Conservation (phyloP, 169 alveolate genomes). For the Eimeria zaria region DNA sequence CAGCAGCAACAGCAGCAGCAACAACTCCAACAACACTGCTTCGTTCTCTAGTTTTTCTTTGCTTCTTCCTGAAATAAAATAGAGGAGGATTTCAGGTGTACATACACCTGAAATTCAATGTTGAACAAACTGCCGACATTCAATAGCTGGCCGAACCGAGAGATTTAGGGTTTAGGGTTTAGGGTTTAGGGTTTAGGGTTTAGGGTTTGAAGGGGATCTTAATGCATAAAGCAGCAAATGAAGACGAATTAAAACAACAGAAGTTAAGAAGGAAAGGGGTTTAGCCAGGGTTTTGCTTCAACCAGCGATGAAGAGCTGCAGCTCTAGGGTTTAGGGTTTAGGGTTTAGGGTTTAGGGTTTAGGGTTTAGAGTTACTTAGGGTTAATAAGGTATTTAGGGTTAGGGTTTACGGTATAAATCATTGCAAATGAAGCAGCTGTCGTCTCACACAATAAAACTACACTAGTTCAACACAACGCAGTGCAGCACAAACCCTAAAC, state of each 20-base stretch:
- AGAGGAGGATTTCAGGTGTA: background rate
- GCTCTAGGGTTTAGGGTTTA: too few species aligned
- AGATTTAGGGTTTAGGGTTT: background rate
- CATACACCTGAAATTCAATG: background rate
- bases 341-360: background rate
- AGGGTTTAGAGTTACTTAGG: too few species aligned
- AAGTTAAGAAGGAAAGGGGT: background rate
- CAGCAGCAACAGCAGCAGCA: background rate
- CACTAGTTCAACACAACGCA: too few species aligned
- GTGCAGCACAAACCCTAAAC: background rate
- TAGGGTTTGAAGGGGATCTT: background rate
- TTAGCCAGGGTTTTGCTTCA: too few species aligned
- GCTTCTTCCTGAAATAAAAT: background rate
- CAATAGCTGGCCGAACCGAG: background rate
- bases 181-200: constrained; percentile 45
- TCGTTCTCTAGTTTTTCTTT: background rate
- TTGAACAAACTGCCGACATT: background rate
- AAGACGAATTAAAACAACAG: background rate
- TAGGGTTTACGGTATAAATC: too few species aligned
- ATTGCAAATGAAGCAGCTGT: too few species aligned
- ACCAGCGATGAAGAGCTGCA: too few species aligned
- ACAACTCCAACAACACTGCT: background rate
- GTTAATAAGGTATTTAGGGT: too few species aligned
- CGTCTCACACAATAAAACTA: too few species aligned
- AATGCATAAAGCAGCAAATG: background rate